Evolutionary conservation across 2,329 filamentous ascomycete species (phyloP).

Genomic region (Exophiala sp.): DNA sequence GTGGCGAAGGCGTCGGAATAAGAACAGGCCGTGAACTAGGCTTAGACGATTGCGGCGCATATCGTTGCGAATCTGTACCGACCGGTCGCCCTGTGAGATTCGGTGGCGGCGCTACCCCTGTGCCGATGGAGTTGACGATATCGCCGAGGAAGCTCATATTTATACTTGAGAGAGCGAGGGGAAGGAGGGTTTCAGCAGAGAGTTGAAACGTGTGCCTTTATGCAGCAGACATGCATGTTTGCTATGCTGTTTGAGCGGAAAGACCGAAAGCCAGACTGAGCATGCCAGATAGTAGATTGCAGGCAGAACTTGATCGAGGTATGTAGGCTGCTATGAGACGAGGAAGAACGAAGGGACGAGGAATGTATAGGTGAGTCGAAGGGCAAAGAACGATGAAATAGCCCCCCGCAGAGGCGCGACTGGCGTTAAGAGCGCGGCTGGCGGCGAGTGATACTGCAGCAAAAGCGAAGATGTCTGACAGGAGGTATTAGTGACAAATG

Average conservation of each 20-base stretch:
- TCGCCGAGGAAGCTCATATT: conserved; percentile 43
- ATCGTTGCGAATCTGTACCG: conserved; percentile 17
- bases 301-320: background rate
- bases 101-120: conserved; percentile 32
- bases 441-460: conserved; percentile 2
- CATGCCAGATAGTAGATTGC: background rate
- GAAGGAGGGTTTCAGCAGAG: conserved; percentile 4
- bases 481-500: background rate
- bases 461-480: background rate
- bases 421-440: background rate
- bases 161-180: conserved; percentile 1
- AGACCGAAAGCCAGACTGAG: background rate
- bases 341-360: background rate
- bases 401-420: background rate
- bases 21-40: conserved; percentile 8
- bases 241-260: background rate
- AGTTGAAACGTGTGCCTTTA: background rate
- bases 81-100: conserved; percentile 13
- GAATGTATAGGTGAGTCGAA: background rate
- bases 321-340: background rate
- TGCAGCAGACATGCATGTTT: conserved; percentile 11
- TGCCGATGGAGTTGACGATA: conserved; percentile 47
- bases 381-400: background rate
- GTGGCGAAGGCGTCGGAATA: conserved; percentile 10
- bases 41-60: conserved; percentile 9